Percentiles rank a stretch among this genome's conserved stretches.
phyloP scores from a whole-genome alignment of 78 protist genomes.

The Pelomyxa schiedti region DNA sequence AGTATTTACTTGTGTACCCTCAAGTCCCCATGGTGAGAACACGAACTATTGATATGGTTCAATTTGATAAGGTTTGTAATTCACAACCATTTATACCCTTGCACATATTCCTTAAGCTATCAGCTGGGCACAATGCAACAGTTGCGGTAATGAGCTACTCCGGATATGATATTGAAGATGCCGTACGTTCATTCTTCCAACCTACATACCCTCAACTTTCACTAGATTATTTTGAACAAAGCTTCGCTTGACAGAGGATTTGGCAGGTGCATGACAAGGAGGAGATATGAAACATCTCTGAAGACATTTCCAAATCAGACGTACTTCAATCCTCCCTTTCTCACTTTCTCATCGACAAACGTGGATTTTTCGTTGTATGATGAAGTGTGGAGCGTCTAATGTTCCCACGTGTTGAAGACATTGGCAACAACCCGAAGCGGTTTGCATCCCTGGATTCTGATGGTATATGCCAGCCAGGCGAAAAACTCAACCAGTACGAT shows the following conservation, averaged over 20 bases:
- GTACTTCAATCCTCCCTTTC: not conserved
- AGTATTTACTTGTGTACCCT: constrained; percentile 85
- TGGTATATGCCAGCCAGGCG: constrained; percentile 81
- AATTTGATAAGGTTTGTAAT: constrained; percentile 43
- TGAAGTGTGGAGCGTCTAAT: not conserved
- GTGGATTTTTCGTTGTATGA: too few relatives aligned
- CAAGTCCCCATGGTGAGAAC: constrained; percentile 91
- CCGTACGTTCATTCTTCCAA: too few relatives aligned
- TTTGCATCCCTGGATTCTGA: constrained; percentile 70
- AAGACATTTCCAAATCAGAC: constrained; percentile 37
- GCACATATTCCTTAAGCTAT: constrained; percentile 19
- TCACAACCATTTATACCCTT: not conserved
- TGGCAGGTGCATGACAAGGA: constrained; percentile 89
- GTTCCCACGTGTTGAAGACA: not conserved
- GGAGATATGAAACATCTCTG: constrained; percentile 45
- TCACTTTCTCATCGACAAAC: constrained; percentile 4
- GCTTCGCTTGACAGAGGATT: constrained; percentile 93
- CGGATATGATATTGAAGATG: constrained; percentile 99
- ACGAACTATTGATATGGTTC: constrained; percentile 71
- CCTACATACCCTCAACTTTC: too few relatives aligned
- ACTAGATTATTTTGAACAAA: constrained; percentile 88
- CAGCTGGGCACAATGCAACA: constrained; percentile 95
- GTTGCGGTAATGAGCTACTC: constrained; percentile 97
- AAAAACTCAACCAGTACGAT: constrained; percentile 46
- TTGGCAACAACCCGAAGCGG: too few relatives aligned